These are phyloP conservation scores for Termitomyces sp. DNA, from an alignment of 768 basidiomycete species.

Conservation along the genomic window DNA sequence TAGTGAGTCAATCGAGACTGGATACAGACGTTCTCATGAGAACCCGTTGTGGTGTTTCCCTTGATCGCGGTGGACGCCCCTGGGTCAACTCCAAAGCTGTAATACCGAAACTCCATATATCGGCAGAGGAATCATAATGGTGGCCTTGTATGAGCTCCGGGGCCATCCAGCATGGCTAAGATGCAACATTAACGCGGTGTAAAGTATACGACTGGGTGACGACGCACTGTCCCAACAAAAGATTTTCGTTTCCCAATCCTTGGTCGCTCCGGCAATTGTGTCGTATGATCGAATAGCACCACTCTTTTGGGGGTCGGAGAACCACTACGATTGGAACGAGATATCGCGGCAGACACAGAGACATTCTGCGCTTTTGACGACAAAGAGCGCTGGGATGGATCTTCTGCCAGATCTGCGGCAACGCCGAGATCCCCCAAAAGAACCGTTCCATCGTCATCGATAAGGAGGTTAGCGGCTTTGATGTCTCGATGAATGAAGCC, in stretches of 20 bases:
- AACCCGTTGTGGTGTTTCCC: slow-evolving; percentile 69
- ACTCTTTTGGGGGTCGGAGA: slow-evolving; percentile 22
- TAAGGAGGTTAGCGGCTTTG: slow-evolving; percentile 91
- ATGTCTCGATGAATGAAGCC: slow-evolving; percentile 92
- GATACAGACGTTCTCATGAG: slow-evolving; percentile 63
- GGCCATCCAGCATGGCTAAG: slow-evolving; percentile 93
- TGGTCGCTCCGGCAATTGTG: slow-evolving; percentile 29
- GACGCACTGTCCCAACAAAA: slow-evolving; percentile 84
- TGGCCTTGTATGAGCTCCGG: slow-evolving; percentile 87
- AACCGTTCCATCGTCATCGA: slow-evolving; percentile 88
- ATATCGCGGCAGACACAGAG: slow-evolving; percentile 25
- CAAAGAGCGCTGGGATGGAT: slow-evolving; percentile 33
- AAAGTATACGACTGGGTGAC: not conserved
- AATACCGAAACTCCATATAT: slow-evolving; percentile 97
- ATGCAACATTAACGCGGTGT: not conserved
- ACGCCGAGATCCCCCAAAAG: slow-evolving; percentile 92
- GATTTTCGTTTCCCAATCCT: slow-evolving; percentile 77
- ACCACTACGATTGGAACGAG: slow-evolving; percentile 15
- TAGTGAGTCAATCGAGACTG: not conserved
- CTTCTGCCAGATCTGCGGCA: slow-evolving; percentile 77
- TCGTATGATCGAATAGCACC: slow-evolving; percentile 30
- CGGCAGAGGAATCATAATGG: slow-evolving; percentile 81
- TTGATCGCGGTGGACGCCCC: slow-evolving; percentile 82
- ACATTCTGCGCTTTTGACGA: slow-evolving; percentile 24
- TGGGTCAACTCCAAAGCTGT: slow-evolving; percentile 89